phyloP scores from a whole-genome alignment of 2,329 filamentous ascomycete genomes.

The Acephala macrosclerotiorum region DNA sequence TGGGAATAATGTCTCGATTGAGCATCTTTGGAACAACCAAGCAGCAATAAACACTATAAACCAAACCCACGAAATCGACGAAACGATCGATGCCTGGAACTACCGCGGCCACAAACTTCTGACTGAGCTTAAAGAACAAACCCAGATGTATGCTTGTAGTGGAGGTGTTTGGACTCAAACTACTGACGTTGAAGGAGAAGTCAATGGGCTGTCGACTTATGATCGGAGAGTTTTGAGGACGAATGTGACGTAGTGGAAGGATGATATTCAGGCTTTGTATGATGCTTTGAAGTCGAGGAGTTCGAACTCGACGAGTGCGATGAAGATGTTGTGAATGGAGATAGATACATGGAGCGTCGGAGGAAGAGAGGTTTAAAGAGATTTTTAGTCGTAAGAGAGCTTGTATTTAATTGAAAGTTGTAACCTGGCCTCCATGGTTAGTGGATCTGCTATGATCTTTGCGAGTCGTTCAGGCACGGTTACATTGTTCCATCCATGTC shows the following conservation, averaged over 20 bases:
- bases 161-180: slow-evolving; percentile 78
- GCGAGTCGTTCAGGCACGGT: too few relatives aligned
- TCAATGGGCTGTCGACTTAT: slow-evolving; percentile 75
- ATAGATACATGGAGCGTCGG: not conserved
- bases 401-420: too few relatives aligned
- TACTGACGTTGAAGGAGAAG: slow-evolving; percentile 76
- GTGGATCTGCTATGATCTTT: too few relatives aligned
- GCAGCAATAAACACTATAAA: slow-evolving; percentile 66
- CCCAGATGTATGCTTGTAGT: slow-evolving; percentile 61
- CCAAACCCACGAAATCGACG: slow-evolving; percentile 72
- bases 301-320: not conserved
- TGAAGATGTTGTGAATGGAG: not conserved
- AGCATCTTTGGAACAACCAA: slow-evolving; percentile 66
- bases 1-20: slow-evolving; percentile 66
- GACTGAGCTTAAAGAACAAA: slow-evolving; percentile 54
- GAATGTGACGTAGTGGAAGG: slow-evolving; percentile 53
- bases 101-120: slow-evolving; percentile 65
- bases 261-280: slow-evolving; percentile 66
- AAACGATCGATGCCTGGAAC: slow-evolving; percentile 64
- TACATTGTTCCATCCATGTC: too few relatives aligned
- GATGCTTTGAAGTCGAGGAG: slow-evolving; percentile 48
- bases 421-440: too few relatives aligned
- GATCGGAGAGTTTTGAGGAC: slow-evolving; percentile 67
- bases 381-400: not conserved
- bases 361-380: not conserved